Evolutionary conservation across 2,329 filamentous ascomycete species (phyloP).

Genomic region (Graphilbum sp.): DNA sequence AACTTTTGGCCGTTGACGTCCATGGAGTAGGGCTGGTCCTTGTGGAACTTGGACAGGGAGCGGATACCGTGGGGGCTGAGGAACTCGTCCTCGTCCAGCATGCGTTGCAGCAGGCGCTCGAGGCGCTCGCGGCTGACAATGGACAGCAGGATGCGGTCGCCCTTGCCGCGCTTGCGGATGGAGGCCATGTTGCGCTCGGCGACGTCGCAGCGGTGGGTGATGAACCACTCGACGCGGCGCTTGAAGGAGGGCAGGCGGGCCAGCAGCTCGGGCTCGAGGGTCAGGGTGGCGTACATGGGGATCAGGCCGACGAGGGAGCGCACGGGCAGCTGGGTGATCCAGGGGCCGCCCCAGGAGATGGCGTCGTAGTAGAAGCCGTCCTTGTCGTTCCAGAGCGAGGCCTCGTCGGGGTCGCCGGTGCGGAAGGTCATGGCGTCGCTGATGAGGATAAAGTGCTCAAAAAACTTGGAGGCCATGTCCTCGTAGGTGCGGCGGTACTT

Average conservation of each 20-base stretch:
- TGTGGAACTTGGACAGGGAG: constrained; percentile 81
- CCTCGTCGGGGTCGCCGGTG: constrained; percentile 50
- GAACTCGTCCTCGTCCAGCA: constrained; percentile 92
- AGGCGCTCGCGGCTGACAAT: constrained; percentile 89
- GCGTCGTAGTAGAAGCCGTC: constrained; percentile 98
- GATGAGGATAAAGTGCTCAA: constrained; percentile 96
- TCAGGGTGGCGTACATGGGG: constrained; percentile 80
- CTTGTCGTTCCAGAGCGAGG: constrained; percentile 89
- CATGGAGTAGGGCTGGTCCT: constrained; percentile 85
- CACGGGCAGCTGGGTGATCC: constrained; percentile 83
- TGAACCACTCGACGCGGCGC: constrained; percentile 85
- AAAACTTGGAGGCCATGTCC: constrained; percentile 95
- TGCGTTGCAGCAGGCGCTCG: constrained; percentile 72
- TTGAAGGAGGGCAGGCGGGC: constrained; percentile 88
- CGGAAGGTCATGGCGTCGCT: constrained; percentile 91
- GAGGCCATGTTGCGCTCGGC: constrained; percentile 90
- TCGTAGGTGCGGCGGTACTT: constrained; percentile 93
- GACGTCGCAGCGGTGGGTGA: constrained; percentile 70
- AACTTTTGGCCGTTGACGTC: constrained; percentile 86
- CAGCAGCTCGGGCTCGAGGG: constrained; percentile 83
- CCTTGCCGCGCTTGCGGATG: constrained; percentile 80
- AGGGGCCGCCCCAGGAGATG: constrained; percentile 88
- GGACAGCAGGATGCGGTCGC: constrained; percentile 70
- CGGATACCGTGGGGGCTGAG: constrained; percentile 79
- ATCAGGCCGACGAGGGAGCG: constrained; percentile 87